Evolutionary conservation across 257 asterid genomes (phyloP), one percentile per base, ranked within the genome.

Genomic region (Jaltomata sinuosa): DNA sequence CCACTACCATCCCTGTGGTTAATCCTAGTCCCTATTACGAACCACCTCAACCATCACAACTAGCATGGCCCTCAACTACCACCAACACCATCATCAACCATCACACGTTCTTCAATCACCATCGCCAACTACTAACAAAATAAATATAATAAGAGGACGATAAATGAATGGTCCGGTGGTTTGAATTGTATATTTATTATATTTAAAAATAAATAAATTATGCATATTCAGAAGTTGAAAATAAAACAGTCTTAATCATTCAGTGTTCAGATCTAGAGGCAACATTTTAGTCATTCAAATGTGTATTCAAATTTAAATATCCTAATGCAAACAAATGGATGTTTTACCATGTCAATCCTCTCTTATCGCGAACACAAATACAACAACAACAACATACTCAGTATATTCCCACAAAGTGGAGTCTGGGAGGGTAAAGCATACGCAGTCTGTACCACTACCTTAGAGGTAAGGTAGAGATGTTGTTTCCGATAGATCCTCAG

Each of bases 241-340:
- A 62, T 11, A 0, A 25, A 62, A 25, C 21, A 12, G 10, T 12
- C 36, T 62, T 5, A 62, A 62, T 62, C 5, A 62, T 27, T 25
- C 4, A 27, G 0, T 2, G 11, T 61, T 12, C 38, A 61, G 1
- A 61, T 5, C 36, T 27, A 0, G 3, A 25, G 4, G 25, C 19
- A 61, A 0, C 34, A 61, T 61, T 34, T 61, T 12, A 61, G 12
- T 61, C 5, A 45, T 45, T 11, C 15, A 59, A 22, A 59, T 11
- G 1, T 25, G 0, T 7, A 59, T 22, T 61, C 21, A 0, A 11
- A 5, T 61, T 61, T 0, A 62, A 12, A 62, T 2, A 25, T 59
- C 8, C 27, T 27, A 12, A 62, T 0, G 0, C 1, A 27, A 27
- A 12, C 0, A 12, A 10, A 57, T 57, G 16, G 0, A 22, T 57